Evolutionary conservation across 176 grass and related monocot species (phyloP), one percentile per base, ranked within the genome.

Genomic region (Aegilops bicornis): DNA sequence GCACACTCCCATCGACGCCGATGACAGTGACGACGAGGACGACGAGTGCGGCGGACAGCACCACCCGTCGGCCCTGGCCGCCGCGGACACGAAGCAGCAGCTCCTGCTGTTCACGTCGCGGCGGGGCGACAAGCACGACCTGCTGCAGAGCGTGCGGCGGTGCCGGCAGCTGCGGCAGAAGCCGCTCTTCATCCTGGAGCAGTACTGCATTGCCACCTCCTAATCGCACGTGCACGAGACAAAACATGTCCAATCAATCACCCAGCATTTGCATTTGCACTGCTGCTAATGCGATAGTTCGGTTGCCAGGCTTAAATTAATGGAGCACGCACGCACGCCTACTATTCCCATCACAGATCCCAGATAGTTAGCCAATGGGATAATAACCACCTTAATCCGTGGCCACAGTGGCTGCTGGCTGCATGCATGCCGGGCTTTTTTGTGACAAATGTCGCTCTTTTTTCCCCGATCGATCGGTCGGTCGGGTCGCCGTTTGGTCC

Each of bases 111-210:
- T 99, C 90, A 94, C 94, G 2, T 92, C 92, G 10, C 83, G 87
- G 29, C 73, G 87, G 0, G 75, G 89, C 20, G 89, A 91, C 82
- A 92, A 83, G 90, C 91, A 89, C 50, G 94, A 93, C 83, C 75
- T 99, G 69, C 90, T 99, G 37, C 94, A 86, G 87, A 89, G 69
- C 87, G 87, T 99, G 90, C 83, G 90, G 29, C 83, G 87, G 79
- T 99, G 97, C 97, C 87, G 92, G 73, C 92, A 99, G 87, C 97
- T 96, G 30, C 76, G 90, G 12, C 78, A 90, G 84, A 91, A 85
- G 29, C 90, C 74, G 17, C 78, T 99, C 79, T 99, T 99, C 85
- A 94, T 99, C 77, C 89, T 91, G 79, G 97, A 99, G 85, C 94
- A 85, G 31, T 99, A 92, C 86, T 99, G 92, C 94, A 89, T 99